Evolutionary conservation across 208 protist species (phyloP).

Genomic region (Trypanosoma boissoni): DNA sequence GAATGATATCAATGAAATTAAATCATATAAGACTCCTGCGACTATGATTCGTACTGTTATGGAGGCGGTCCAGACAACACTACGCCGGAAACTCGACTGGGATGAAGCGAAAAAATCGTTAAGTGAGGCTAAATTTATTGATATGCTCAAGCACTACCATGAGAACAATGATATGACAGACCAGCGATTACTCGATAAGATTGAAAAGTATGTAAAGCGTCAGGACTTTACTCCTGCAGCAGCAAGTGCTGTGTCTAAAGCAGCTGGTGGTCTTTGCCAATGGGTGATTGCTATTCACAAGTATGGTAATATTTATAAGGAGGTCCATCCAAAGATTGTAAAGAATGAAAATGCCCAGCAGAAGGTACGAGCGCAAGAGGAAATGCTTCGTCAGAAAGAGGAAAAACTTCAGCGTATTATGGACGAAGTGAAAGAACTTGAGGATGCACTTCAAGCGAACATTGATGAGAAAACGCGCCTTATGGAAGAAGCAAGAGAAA

Average conservation of each 20-base stretch:
- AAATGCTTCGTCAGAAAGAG: constrained; percentile 92
- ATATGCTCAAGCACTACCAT: constrained; percentile 95
- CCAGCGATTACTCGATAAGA: constrained; percentile 92
- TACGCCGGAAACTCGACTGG: constrained; percentile 93
- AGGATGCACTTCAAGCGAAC: constrained; percentile 88
- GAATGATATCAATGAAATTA: constrained; percentile 97
- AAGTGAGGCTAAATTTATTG: constrained; percentile 95
- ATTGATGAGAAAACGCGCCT: constrained; percentile 93
- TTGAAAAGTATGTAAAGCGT: constrained; percentile 94
- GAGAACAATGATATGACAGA: constrained; percentile 96
- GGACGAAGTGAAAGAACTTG: constrained; percentile 91
- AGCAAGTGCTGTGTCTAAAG: constrained; percentile 93
- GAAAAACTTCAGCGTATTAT: constrained; percentile 92
- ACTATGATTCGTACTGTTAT: constrained; percentile 95
- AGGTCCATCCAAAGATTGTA: constrained; percentile 96
- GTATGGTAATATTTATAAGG: constrained; percentile 95
- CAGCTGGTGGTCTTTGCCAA: constrained; percentile 94
- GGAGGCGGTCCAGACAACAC: constrained; percentile 95
- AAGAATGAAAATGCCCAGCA: constrained; percentile 94
- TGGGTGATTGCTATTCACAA: constrained; percentile 98
- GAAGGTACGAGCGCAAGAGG: constrained; percentile 93
- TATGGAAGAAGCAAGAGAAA: constrained; percentile 89
- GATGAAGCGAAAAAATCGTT: constrained; percentile 97
- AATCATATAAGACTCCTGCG: constrained; percentile 96
- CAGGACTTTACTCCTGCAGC: constrained; percentile 91